Evolutionary conservation across 2,329 filamentous ascomycete species (phyloP), one percentile per base, ranked within the genome.

Genomic region (Colletotrichum cordylinicola): DNA sequence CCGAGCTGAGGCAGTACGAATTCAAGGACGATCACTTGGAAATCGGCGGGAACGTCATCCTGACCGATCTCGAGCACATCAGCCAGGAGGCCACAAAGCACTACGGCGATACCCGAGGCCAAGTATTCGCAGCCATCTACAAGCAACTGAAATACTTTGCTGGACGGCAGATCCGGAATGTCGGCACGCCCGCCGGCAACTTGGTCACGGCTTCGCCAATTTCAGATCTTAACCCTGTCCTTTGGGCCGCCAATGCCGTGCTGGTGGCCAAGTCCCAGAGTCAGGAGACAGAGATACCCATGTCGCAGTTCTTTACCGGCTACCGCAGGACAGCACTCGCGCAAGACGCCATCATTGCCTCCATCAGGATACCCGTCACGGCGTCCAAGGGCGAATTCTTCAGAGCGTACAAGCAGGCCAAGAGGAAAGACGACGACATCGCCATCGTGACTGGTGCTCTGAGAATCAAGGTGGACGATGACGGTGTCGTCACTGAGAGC

Each of bases 371-470:
- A 60, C 97, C 97, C 0, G 86, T 94, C 4, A 94, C 94, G 0
- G 89, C 89, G 4, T 90, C 92, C 69, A 94, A 93, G 80, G 93
- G 94, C 5, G 97, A 98, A 82, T 95, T 93, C 82, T 94, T 98
- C 83, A 91, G 94, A 58, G 93, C 96, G 1, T 98, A 98, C 85
- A 99, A 99, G 85, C 96, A 98, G 83, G 93, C 97, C 1, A 99
- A 99, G 88, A 89, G 97, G 79, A 98, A 98, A 82, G 97, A 99
- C 80, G 97, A 99, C 80, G 97, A 99, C 82, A 98, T 99, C 82
- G 97, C 97, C 3, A 98, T 99, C 80, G 97, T 98, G 29, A 98
- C 98, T 65, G 93, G 94, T 33, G 96, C 96, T 2, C 85, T 98
- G 73, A 91, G 95, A 43, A 89, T 98, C 7, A 91, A 90, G 7